Conservation (phyloP, 1,139 yeast species). For the Hanseniaspora sp. region DNA sequence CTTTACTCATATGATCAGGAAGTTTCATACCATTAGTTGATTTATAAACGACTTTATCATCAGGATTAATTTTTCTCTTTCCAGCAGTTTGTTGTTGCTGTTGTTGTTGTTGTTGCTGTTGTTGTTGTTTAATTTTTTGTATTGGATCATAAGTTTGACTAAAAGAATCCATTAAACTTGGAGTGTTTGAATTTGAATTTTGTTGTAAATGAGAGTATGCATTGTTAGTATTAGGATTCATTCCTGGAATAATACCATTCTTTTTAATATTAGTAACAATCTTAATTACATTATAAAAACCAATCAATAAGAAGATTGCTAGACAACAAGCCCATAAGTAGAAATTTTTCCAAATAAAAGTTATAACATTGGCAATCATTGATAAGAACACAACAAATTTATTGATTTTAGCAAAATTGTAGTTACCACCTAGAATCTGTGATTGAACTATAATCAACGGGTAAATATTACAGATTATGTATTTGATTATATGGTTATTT, state of each 20-base stretch:
- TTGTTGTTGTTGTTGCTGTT: background rate
- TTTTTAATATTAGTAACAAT: constrained; percentile 2
- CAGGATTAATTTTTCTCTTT: too few species aligned
- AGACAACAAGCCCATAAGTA: constrained; percentile 11
- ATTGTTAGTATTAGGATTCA: background rate
- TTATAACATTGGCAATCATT: background rate
- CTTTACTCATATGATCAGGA: constrained; percentile 15
- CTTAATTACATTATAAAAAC: background rate
- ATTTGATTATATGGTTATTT: constrained; percentile 10
- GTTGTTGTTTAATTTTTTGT: constrained; percentile 3
- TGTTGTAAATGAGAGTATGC: background rate
- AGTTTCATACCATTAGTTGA: constrained; percentile 14
- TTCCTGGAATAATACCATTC: background rate
- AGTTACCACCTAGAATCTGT: background rate
- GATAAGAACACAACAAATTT: constrained; percentile 7
- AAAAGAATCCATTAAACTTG: constrained; percentile 13
- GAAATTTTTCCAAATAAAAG: constrained; percentile 12
- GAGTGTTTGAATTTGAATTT: background rate
- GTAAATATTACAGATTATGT: constrained; percentile 5
- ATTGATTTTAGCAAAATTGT: constrained; percentile 9
- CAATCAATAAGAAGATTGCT: background rate
- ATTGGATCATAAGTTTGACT: background rate
- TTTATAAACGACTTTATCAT: constrained; percentile 9
- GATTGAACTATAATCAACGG: constrained; percentile 2
- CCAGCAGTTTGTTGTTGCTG: background rate